phyloP scores from a whole-genome alignment of 2,329 filamentous ascomycete species.

The Aureobasidium pullulans region DNA sequence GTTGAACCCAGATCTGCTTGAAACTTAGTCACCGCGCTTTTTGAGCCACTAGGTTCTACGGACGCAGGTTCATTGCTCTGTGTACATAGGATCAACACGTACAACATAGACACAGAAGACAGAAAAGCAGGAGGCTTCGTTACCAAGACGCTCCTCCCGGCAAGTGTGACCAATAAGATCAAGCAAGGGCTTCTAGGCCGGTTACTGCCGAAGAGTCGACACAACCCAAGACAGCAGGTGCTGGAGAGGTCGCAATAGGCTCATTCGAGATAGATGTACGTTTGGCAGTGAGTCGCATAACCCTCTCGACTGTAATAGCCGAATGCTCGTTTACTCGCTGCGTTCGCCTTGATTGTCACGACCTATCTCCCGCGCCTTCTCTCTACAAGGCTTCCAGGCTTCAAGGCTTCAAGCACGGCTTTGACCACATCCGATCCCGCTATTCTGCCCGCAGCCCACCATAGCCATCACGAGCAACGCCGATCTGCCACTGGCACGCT shows the following conservation, averaged over 20 bases:
- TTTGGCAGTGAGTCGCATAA: neutral
- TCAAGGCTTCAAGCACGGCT: neutral
- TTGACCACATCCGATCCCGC: conserved; percentile 1
- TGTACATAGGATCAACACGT: neutral
- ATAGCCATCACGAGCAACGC: neutral
- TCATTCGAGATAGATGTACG: neutral
- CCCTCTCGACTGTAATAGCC: neutral
- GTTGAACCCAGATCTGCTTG: too few relatives aligned
- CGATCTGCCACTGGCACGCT: neutral
- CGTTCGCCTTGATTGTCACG: neutral
- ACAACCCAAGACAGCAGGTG: neutral
- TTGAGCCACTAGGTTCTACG: too few relatives aligned
- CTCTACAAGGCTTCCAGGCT: neutral
- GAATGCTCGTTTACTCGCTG: conserved; percentile 6
- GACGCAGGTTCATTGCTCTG: too few relatives aligned
- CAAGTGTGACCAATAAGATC: neutral
- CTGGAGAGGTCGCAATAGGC: neutral
- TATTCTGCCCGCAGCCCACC: conserved; percentile 1
- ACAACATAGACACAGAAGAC: neutral
- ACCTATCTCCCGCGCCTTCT: neutral
- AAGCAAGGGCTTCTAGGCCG: neutral
- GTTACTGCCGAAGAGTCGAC: conserved; percentile 2
- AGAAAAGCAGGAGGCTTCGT: neutral
- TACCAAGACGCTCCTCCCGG: neutral
- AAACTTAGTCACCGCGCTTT: too few relatives aligned